Conservation (phyloP, 768 basidiomycete genomes). For the Amanita brunnescens region DNA sequence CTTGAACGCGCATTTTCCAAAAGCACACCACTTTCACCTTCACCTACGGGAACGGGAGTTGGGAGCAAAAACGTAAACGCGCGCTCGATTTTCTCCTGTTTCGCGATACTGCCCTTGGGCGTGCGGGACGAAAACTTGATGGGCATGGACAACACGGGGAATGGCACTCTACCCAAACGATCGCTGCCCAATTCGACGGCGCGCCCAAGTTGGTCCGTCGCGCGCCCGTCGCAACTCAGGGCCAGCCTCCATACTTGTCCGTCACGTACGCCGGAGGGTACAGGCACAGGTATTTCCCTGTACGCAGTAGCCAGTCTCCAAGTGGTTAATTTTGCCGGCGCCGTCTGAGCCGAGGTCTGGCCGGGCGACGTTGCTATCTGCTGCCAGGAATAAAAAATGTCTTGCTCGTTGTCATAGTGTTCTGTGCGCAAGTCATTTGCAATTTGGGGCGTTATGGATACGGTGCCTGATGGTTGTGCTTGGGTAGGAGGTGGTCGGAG, state of each 20-base stretch:
- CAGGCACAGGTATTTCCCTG: conserved; percentile 61
- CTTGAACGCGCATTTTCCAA: not conserved
- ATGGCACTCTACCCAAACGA: conserved; percentile 35
- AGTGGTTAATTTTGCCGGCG: conserved; percentile 60
- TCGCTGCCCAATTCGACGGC: conserved; percentile 34
- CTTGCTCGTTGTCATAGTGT: conserved; percentile 39
- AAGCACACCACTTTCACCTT: not conserved
- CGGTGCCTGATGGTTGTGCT: conserved; percentile 29
- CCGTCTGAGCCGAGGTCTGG: conserved; percentile 19
- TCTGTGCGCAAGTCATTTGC: conserved; percentile 89
- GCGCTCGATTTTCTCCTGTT: conserved; percentile 65
- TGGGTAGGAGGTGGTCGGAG: conserved; percentile 73
- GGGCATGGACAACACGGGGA: conserved; percentile 66
- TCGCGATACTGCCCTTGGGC: conserved; percentile 24
- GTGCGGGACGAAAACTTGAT: conserved; percentile 32
- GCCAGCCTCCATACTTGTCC: conserved; percentile 62
- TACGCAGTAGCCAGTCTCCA: conserved; percentile 65
- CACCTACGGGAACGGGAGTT: not conserved
- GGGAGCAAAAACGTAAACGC: conserved; percentile 26
- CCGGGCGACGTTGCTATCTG: conserved; percentile 7
- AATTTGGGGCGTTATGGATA: conserved; percentile 75
- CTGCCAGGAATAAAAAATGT: conserved; percentile 68
- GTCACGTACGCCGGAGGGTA: conserved; percentile 42
- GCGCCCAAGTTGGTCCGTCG: conserved; percentile 7
- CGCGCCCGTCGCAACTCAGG: conserved; percentile 31